Evolutionary conservation across 2,329 filamentous ascomycete genomes (phyloP).

Genomic region (Aureobasidium pullulans): DNA sequence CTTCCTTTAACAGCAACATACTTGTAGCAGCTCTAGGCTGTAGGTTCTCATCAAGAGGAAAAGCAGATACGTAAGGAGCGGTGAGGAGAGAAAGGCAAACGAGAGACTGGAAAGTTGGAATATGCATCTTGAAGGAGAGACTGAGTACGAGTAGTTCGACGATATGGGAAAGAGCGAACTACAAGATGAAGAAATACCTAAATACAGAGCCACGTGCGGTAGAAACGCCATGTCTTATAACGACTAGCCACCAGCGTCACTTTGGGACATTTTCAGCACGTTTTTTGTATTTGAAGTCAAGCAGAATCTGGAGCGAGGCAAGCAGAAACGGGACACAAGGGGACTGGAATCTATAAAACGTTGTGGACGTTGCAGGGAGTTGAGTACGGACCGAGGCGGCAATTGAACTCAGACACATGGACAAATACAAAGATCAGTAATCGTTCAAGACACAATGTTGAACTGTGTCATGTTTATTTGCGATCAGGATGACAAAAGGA

Average conservation of each 20-base stretch:
- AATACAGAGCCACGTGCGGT: background rate
- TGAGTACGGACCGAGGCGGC: background rate
- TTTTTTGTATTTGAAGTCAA: slow-evolving; percentile 4
- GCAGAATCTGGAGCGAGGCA: background rate
- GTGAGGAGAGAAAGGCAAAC: slow-evolving; percentile 8
- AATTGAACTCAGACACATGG: slow-evolving; percentile 7
- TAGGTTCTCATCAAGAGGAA: slow-evolving; percentile 5
- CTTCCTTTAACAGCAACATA: background rate
- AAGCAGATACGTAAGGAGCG: slow-evolving; percentile 1
- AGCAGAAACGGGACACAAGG: background rate
- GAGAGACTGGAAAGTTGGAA: slow-evolving; percentile 5
- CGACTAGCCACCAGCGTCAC: background rate
- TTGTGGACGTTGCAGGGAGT: slow-evolving; percentile 1
- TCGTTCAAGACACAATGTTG: background rate
- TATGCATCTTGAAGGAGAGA: slow-evolving; percentile 1
- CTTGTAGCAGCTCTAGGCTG: slow-evolving; percentile 2
- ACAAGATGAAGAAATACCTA: background rate
- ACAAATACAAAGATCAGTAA: slow-evolving; percentile 1
- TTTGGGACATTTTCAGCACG: background rate
- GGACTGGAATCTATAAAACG: slow-evolving; percentile 3
- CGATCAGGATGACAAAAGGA: background rate
- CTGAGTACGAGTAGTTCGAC: background rate
- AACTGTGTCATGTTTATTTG: no score
- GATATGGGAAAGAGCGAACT: background rate
- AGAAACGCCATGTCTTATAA: slow-evolving; percentile 9